Conservation (phyloP, 2,329 filamentous ascomycete genomes). For the Exophiala alcalophila region DNA sequence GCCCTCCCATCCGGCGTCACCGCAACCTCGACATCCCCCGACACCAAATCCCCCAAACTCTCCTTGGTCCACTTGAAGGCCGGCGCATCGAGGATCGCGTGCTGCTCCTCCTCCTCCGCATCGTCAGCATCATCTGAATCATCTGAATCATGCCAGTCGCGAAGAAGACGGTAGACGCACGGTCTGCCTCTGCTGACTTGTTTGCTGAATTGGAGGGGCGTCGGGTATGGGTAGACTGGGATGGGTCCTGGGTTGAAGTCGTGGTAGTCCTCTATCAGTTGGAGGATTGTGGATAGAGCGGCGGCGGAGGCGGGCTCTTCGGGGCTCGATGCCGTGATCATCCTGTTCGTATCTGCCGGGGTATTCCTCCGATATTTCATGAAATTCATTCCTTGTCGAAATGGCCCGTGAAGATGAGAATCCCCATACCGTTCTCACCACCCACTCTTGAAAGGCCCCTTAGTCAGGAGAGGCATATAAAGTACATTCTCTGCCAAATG, state of each 20-base stretch:
- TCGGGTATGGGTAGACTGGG: slow-evolving; percentile 18
- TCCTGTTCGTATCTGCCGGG: too few relatives aligned
- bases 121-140: too few relatives aligned
- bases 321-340: too few relatives aligned
- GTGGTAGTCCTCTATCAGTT: slow-evolving; percentile 28
- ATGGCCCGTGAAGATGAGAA: too few relatives aligned
- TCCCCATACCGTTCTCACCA: too few relatives aligned
- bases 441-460: too few relatives aligned
- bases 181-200: slow-evolving; percentile 27
- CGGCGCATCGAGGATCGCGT: slow-evolving; percentile 9
- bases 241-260: slow-evolving; percentile 26
- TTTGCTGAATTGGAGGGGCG: slow-evolving; percentile 27
- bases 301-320: background rate
- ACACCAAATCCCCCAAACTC: slow-evolving; percentile 17
- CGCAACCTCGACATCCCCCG: slow-evolving; percentile 27
- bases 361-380: too few relatives aligned
- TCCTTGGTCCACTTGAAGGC: slow-evolving; percentile 27
- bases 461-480: too few relatives aligned
- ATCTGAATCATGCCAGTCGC: too few relatives aligned
- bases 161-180: slow-evolving; percentile 23
- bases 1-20: slow-evolving; percentile 29
- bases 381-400: too few relatives aligned
- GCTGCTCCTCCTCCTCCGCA: slow-evolving; percentile 5
- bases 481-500: too few relatives aligned
- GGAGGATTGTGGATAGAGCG: slow-evolving; percentile 10